Conservation (phyloP, 1,284 basidiomycete genomes). For the Takashimella tepidaria region DNA sequence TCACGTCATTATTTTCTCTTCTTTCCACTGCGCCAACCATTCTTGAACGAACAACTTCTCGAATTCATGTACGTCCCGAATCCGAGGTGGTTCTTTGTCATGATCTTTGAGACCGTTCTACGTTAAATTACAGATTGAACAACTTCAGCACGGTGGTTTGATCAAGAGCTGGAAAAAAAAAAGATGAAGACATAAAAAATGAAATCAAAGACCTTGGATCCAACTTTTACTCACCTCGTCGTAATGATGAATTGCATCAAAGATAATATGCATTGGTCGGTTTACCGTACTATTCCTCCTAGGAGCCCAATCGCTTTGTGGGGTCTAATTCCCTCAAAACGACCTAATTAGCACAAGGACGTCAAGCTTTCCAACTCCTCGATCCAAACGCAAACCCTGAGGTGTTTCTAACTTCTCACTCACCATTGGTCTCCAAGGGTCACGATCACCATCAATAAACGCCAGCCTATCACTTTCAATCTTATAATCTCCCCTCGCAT, state of each 20-base stretch:
- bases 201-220: no score
- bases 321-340: no score
- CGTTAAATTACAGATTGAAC: no score
- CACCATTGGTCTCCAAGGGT: constrained; percentile 78
- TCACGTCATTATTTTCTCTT: constrained; percentile 16
- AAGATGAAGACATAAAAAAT: no score
- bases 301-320: constrained; percentile 71
- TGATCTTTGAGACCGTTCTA: constrained; percentile 68
- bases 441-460: constrained; percentile 57
- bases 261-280: constrained; percentile 81
- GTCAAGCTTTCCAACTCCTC: neutral
- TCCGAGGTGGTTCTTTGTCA: constrained; percentile 66
- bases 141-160: no score
- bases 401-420: constrained; percentile 7
- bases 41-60: constrained; percentile 72
- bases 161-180: no score
- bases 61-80: constrained; percentile 72
- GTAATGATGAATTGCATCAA: constrained; percentile 83
- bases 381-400: no score
- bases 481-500: constrained; percentile 67
- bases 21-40: constrained; percentile 68
- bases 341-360: constrained; percentile 6
- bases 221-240: constrained; percentile 57
- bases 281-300: constrained; percentile 64
- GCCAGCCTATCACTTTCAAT: constrained; percentile 73